Conservation (phyloP, 2,329 filamentous ascomycete genomes). For the Biscogniauxia marginata region DNA sequence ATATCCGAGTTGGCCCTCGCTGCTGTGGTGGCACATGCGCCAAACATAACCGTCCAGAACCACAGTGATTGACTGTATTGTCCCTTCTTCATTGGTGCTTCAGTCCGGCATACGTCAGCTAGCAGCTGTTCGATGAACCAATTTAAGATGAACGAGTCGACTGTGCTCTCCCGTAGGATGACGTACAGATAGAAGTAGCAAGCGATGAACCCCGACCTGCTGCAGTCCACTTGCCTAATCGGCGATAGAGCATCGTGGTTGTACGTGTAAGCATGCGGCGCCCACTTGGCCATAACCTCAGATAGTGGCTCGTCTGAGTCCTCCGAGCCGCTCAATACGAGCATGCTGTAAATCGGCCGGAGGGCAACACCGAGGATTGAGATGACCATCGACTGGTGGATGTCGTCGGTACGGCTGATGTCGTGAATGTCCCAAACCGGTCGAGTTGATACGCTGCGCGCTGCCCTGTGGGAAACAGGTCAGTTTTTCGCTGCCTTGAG, state of each 20-base stretch:
- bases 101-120: conserved; percentile 42
- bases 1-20: conserved; percentile 35
- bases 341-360: conserved; percentile 37
- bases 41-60: conserved; percentile 48
- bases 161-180: conserved; percentile 40
- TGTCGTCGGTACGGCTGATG: conserved; percentile 36
- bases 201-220: conserved; percentile 45
- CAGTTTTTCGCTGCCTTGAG: conserved; percentile 10
- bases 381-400: conserved; percentile 45
- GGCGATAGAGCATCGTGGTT: conserved; percentile 15
- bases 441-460: conserved; percentile 39
- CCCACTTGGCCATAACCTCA: conserved; percentile 27
- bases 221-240: conserved; percentile 33
- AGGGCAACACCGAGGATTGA: conserved; percentile 44
- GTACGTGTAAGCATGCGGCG: conserved; percentile 18
- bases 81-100: conserved; percentile 40
- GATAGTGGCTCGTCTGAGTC: conserved; percentile 27
- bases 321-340: conserved; percentile 25
- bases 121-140: conserved; percentile 47
- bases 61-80: conserved; percentile 43
- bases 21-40: conserved; percentile 41
- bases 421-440: conserved; percentile 39
- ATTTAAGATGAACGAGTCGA: conserved; percentile 44
- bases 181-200: conserved; percentile 48
- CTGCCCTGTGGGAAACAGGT: conserved; percentile 34